These are phyloP conservation scores for Dendrostoma leiphaemia DNA, from an alignment of 2,329 filamentous ascomycete species.

Conservation along the genomic window DNA sequence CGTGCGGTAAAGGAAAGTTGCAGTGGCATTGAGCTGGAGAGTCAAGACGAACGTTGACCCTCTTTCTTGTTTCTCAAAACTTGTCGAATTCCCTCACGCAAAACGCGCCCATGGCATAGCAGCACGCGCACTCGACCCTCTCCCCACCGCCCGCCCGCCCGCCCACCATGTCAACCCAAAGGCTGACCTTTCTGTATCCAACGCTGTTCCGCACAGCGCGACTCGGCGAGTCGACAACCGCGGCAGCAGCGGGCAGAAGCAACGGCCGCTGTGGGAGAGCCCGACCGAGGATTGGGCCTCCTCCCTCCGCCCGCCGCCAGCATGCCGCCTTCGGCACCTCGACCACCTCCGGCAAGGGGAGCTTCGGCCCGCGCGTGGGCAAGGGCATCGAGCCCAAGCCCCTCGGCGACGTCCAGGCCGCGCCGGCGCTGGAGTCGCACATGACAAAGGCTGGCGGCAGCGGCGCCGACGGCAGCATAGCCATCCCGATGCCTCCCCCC, in stretches of 20 bases:
- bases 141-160: not conserved
- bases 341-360: conserved; percentile 35
- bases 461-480: conserved; percentile 20
- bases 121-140: conserved; percentile 3
- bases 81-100: not conserved
- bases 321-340: conserved; percentile 37
- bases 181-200: conserved; percentile 68
- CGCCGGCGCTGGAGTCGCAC: conserved; percentile 19
- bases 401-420: conserved; percentile 16
- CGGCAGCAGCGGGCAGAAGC: conserved; percentile 35
- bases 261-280: conserved; percentile 24
- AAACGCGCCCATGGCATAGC: conserved; percentile 13
- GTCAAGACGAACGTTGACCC: not conserved
- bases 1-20: too few species aligned
- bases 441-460: not conserved
- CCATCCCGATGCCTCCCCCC: not conserved
- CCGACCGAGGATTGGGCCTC: conserved; percentile 18
- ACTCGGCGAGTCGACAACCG: conserved; percentile 42
- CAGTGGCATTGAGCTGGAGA: too few species aligned
- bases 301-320: conserved; percentile 21
- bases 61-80: not conserved
- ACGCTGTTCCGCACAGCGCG: conserved; percentile 59
- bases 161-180: conserved; percentile 55
- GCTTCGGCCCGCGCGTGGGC: conserved; percentile 55
- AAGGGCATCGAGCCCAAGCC: conserved; percentile 57